Evolutionary conservation across 2,329 filamentous ascomycete genomes (phyloP).

Genomic region (Pseudogymnoascus sp.): DNA sequence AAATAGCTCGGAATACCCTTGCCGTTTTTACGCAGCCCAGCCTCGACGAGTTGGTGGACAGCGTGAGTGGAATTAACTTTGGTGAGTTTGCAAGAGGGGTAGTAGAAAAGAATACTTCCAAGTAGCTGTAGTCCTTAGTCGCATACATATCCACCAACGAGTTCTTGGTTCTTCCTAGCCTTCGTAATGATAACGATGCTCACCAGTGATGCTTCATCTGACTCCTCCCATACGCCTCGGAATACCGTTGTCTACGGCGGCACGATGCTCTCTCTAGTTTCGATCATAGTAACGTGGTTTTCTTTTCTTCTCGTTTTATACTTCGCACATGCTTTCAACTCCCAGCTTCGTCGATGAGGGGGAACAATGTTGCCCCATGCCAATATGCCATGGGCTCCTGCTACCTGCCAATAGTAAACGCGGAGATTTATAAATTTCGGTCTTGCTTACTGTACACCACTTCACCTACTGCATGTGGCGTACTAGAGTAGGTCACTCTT

Average conservation of each 20-base stretch:
- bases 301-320: background rate
- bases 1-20: slow-evolving; percentile 73
- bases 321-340: background rate
- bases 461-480: background rate
- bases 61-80: slow-evolving; percentile 58
- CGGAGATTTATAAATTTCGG: slow-evolving; percentile 5
- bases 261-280: background rate
- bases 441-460: background rate
- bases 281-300: background rate
- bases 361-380: background rate
- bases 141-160: background rate
- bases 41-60: slow-evolving; percentile 68
- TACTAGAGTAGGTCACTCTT: slow-evolving; percentile 7
- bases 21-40: slow-evolving; percentile 98
- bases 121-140: slow-evolving; percentile 15
- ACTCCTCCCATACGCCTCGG: background rate
- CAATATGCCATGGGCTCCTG: background rate
- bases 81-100: slow-evolving; percentile 56
- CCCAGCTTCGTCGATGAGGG: background rate
- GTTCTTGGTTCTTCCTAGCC: background rate
- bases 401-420: background rate
- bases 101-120: slow-evolving; percentile 30
- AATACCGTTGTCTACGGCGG: background rate
- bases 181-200: background rate
- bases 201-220: background rate